These are phyloP conservation scores for Nasturtium officinale DNA, from an alignment of 345 rosid genomes.

Conservation along the genomic window DNA sequence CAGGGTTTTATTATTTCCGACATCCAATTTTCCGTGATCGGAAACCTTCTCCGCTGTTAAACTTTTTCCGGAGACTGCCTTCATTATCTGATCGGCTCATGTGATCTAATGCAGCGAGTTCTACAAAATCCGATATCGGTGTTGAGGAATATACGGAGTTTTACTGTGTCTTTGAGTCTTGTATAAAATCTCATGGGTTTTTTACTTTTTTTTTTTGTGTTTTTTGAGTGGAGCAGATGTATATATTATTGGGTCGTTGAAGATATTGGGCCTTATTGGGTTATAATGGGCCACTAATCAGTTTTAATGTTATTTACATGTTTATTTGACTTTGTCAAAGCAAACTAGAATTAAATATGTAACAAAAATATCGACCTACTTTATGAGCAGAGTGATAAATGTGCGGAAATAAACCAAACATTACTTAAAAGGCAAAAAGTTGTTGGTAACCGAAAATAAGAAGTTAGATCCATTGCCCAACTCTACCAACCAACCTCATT, in stretches of 20 bases:
- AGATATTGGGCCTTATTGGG: conserved; percentile 24
- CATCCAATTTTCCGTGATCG: conserved; percentile 82
- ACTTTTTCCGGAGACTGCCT: conserved; percentile 79
- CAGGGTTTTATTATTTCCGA: conserved; percentile 80
- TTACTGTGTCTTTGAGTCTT: too few relatives aligned
- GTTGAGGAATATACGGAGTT: neutral
- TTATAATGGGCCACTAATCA: neutral
- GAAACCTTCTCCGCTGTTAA: conserved; percentile 71
- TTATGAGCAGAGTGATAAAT: conserved; percentile 14
- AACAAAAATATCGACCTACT: neutral
- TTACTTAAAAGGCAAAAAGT: neutral
- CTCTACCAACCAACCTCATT: conserved; percentile 8
- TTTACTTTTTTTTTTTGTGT: too few relatives aligned
- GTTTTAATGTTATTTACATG: neutral
- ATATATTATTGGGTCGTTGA: conserved; percentile 27
- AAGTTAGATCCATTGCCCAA: neutral
- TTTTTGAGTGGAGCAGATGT: neutral
- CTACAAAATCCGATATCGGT: neutral
- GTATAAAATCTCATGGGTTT: neutral
- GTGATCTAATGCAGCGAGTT: conserved; percentile 40
- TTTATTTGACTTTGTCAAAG: neutral
- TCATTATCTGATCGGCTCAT: conserved; percentile 79
- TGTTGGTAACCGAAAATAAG: conserved; percentile 18
- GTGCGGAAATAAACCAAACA: conserved; percentile 18
- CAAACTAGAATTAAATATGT: neutral